Conservation (phyloP, 495 filamentous ascomycete species). For the Trichocladium uniseriatum region DNA sequence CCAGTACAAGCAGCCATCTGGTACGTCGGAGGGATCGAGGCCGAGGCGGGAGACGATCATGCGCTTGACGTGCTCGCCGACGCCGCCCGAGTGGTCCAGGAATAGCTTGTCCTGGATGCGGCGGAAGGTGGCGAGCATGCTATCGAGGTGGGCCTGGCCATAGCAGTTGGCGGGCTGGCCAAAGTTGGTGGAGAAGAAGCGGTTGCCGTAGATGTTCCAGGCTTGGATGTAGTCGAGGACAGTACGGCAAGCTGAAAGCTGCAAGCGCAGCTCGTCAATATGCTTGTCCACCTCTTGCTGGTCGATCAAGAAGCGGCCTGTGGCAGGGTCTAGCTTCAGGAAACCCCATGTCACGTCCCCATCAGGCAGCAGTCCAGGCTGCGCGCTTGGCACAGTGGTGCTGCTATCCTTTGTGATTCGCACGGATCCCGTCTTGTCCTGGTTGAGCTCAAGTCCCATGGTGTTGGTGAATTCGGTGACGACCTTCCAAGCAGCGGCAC, state of each 20-base stretch:
- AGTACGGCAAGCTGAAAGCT: slow-evolving; percentile 45
- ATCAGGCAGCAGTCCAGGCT: slow-evolving; percentile 32
- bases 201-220: slow-evolving; percentile 55
- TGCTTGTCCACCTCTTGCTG: slow-evolving; percentile 51
- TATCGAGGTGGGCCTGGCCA: slow-evolving; percentile 53
- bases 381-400: slow-evolving; percentile 5
- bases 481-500: slow-evolving; percentile 47
- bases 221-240: slow-evolving; percentile 56
- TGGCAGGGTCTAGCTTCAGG: slow-evolving; percentile 44
- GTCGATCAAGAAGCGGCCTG: slow-evolving; percentile 52
- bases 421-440: slow-evolving; percentile 51
- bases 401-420: slow-evolving; percentile 17
- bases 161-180: slow-evolving; percentile 55
- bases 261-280: slow-evolving; percentile 47
- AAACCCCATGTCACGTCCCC: slow-evolving; percentile 58
- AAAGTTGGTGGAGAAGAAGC: slow-evolving; percentile 58
- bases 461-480: slow-evolving; percentile 45
- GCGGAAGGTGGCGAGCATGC: slow-evolving; percentile 48
- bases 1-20: slow-evolving; percentile 56
- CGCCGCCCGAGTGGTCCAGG: slow-evolving; percentile 14
- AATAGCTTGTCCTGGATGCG: slow-evolving; percentile 50
- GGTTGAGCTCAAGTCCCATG: slow-evolving; percentile 52
- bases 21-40: slow-evolving; percentile 37
- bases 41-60: slow-evolving; percentile 46
- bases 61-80: slow-evolving; percentile 33